A percentile compares a stretch with the other conserved stretches of the same genome.
Evolutionary conservation across 331 rosid genomes (phyloP).

Genomic region (Quercus tomentella): DNA sequence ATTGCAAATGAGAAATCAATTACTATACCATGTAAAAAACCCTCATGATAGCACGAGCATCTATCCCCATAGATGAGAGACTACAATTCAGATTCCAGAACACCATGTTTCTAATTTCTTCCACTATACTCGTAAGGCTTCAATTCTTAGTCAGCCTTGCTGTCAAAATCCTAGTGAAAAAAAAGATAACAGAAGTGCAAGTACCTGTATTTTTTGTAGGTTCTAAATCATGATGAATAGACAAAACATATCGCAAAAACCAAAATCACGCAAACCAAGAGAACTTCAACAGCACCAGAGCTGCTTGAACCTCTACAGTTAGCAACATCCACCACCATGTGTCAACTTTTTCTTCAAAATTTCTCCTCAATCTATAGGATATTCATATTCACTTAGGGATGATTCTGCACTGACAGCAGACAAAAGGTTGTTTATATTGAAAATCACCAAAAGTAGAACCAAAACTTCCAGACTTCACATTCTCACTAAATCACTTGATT

Average conservation of each 20-base stretch:
- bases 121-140: slow-evolving; percentile 34
- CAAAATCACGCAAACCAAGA: slow-evolving; percentile 27
- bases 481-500: neutral
- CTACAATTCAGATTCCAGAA: slow-evolving; percentile 28
- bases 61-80: slow-evolving; percentile 12
- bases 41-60: slow-evolving; percentile 7
- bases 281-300: slow-evolving; percentile 23
- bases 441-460: slow-evolving; percentile 16
- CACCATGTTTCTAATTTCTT: slow-evolving; percentile 15
- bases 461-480: slow-evolving; percentile 22
- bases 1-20: slow-evolving; percentile 18
- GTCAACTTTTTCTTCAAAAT: neutral
- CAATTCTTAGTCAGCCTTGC: slow-evolving; percentile 25
- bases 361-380: slow-evolving; percentile 10
- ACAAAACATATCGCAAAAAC: slow-evolving; percentile 21
- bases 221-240: slow-evolving; percentile 19
- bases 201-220: slow-evolving; percentile 25
- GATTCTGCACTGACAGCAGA: slow-evolving; percentile 13
- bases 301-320: slow-evolving; percentile 11
- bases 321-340: slow-evolving; percentile 25
- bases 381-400: slow-evolving; percentile 2
- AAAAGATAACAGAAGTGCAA: neutral
- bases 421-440: slow-evolving; percentile 1
- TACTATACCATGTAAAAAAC: slow-evolving; percentile 18
- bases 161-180: slow-evolving; percentile 26